Evolutionary conservation across 441 rosid species (phyloP).

Genomic region (Breynia disticha): DNA sequence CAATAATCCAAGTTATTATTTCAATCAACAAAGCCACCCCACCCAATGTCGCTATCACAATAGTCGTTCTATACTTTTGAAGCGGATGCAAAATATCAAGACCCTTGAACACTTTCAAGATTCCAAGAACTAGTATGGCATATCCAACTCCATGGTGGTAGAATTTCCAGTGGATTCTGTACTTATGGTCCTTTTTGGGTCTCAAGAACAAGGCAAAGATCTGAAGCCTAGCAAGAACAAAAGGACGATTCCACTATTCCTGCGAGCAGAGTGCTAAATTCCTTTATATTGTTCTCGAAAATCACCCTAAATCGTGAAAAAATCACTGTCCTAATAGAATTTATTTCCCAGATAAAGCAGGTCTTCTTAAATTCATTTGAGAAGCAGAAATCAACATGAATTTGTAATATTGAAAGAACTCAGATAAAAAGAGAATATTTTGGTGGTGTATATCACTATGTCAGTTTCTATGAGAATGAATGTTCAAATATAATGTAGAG

Average conservation of each 20-base stretch:
- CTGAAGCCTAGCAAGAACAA: conserved; percentile 45
- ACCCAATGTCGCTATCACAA: conserved; percentile 37
- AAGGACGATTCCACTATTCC: conserved; percentile 39
- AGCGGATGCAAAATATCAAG: conserved; percentile 49
- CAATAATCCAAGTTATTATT: conserved; percentile 45
- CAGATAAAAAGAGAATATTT: no score
- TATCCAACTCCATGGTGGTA: conserved; percentile 48
- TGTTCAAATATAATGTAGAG: no score
- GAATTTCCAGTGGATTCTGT: conserved; percentile 46
- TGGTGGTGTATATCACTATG: no score
- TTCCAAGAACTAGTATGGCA: conserved; percentile 25
- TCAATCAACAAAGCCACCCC: conserved; percentile 29
- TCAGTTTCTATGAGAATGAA: no score
- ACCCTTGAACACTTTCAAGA: conserved; percentile 47
- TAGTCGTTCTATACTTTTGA: conserved; percentile 63
- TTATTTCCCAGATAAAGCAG: no score
- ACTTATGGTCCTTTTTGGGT: conserved; percentile 48
- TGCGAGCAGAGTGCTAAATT: conserved; percentile 19
- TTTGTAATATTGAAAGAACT: no score
- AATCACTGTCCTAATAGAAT: no score
- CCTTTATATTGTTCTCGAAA: no score
- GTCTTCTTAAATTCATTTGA: no score
- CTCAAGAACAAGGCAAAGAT: conserved; percentile 38
- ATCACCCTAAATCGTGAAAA: no score
- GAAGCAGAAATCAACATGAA: no score